Base-by-base conservation (phyloP, 768 basidiomycete genomes). In the Termitomyces sp. region DNA sequence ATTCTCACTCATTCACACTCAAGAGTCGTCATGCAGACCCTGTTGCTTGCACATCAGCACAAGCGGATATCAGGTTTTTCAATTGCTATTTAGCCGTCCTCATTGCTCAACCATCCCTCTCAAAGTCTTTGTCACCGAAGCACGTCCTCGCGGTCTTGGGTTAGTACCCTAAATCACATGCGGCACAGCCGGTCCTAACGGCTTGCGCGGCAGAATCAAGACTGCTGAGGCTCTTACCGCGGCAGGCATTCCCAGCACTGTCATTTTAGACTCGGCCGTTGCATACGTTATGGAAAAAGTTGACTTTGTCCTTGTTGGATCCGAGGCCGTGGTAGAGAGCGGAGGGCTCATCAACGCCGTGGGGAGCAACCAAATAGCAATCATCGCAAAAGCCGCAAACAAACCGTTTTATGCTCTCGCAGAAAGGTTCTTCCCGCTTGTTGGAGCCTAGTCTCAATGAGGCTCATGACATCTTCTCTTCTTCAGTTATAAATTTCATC, bases 1-100 rank as follows among this genome's bases (percentile, higher is more conserved):
- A 95, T 99, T 69, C 82, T 99, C 58, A 98, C 95, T 2, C 97
- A 99, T 74, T 94, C 93, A 36, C 95, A 95, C 76, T 98, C 95
- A 27, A 82, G 97, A 67, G 95, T 98, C 47, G 96, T 99, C 57
- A 88, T 95, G 77, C 87, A 93, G 73, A 90, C 95, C 37, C 81
- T 99, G 54, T 80, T 98, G 48, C 84, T 89, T 58, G 95, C 97
- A 18, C 93, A 96, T 71, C 81, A 88, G 68, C 85, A 83, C 70
- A 98, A 98, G 77, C 84, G 95, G 58, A 93, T 98, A 73, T 93
- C 92, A 67, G 82, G 81, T 81, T 61, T 53, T 63, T 57, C 31
- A 44, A 55, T 63, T 62, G 65, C 70, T 37, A 36, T 55, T 52
- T 57, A 50, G 57, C 13, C n/a, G 13, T 54, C 36, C 24, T 27